Evolutionary conservation across 306 rosid species (phyloP).

Genomic region (Potentilla sterilis): DNA sequence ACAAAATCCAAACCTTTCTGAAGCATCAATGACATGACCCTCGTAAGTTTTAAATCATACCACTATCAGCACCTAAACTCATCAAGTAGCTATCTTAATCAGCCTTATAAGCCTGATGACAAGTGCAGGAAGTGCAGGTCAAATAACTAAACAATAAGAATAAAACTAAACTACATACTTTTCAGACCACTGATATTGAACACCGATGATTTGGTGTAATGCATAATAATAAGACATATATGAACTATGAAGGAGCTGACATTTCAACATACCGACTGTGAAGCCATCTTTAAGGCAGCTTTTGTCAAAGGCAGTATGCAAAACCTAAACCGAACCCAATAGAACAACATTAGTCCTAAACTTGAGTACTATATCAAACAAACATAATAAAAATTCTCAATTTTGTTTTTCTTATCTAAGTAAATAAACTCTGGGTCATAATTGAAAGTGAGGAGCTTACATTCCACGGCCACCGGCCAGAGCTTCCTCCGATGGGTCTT

Average conservation of each 20-base stretch:
- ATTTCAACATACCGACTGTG: slow-evolving; percentile 58
- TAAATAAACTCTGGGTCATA: background rate
- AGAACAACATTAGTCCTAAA: slow-evolving; percentile 1
- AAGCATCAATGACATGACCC: background rate
- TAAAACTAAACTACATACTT: background rate
- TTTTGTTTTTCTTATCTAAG: background rate
- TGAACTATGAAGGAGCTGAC: background rate
- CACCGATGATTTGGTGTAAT: background rate
- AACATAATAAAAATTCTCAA: background rate
- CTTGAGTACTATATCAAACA: background rate
- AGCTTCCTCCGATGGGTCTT: slow-evolving; percentile 79
- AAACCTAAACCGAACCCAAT: slow-evolving; percentile 47
- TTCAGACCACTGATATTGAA: background rate
- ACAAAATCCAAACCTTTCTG: background rate
- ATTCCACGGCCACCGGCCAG: slow-evolving; percentile 92
- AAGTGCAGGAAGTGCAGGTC: background rate
- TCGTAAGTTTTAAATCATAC: background rate
- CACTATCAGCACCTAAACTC: background rate
- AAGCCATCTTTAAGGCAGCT: slow-evolving; percentile 49
- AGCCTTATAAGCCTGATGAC: background rate
- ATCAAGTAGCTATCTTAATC: background rate
- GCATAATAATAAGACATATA: background rate
- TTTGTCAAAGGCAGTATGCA: slow-evolving; percentile 71
- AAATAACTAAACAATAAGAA: background rate
- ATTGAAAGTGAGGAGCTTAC: slow-evolving; percentile 37